Conservation (phyloP, 2,329 filamentous ascomycete genomes). For the Eutypella sp. region DNA sequence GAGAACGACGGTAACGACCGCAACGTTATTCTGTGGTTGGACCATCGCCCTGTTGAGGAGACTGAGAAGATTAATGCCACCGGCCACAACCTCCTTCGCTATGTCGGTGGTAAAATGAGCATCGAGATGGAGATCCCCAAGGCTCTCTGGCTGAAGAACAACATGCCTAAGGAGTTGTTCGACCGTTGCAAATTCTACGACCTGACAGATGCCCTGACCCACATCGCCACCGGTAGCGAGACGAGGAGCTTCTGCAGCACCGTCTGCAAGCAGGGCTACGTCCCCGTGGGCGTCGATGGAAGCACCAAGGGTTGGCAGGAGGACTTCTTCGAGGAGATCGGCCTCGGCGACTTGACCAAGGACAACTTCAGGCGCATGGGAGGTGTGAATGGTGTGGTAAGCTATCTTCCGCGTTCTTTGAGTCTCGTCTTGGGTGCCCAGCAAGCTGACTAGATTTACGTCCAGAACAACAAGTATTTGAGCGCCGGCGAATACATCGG, state of each 20-base stretch:
- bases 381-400: slow-evolving; percentile 90
- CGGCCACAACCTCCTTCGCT: slow-evolving; percentile 85
- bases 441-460: slow-evolving; percentile 10
- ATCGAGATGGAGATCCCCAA: slow-evolving; percentile 99
- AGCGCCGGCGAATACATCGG: slow-evolving; percentile 92
- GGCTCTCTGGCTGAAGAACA: slow-evolving; percentile 95
- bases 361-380: slow-evolving; percentile 92
- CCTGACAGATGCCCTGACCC: slow-evolving; percentile 84
- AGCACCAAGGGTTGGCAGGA: slow-evolving; percentile 98
- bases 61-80: slow-evolving; percentile 92
- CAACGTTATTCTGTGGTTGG: slow-evolving; percentile 96
- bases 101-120: slow-evolving; percentile 97
- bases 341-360: slow-evolving; percentile 75
- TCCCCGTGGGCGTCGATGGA: slow-evolving; percentile 94
- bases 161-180: slow-evolving; percentile 91
- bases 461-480: slow-evolving; percentile 82
- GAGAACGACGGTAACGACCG: slow-evolving; percentile 75
- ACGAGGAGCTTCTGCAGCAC: slow-evolving; percentile 91
- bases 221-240: slow-evolving; percentile 88
- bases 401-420: slow-evolving; percentile 37
- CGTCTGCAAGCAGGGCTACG: slow-evolving; percentile 94
- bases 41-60: slow-evolving; percentile 87
- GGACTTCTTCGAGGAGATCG: slow-evolving; percentile 84
- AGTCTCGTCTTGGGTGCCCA: slow-evolving; percentile 6
- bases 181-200: slow-evolving; percentile 96